Percentiles rank a stretch among this genome's conserved stretches.
These are phyloP conservation scores for Irpex lacteus DNA, from an alignment of 1,284 basidiomycete species.

Conservation along the genomic window DNA sequence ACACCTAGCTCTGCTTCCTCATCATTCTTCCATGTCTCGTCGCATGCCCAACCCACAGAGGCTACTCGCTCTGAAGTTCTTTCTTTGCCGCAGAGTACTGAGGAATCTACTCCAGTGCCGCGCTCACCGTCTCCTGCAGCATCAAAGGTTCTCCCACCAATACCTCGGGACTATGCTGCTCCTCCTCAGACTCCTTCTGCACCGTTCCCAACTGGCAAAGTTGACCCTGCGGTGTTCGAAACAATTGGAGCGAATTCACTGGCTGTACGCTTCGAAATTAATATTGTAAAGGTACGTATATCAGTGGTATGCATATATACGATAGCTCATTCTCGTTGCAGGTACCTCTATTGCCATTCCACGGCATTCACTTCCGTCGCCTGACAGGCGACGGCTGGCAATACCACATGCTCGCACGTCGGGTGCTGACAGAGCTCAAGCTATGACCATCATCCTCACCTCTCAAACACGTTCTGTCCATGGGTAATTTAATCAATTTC, in stretches of 20 bases:
- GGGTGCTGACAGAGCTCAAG: constrained; percentile 91
- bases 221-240: constrained; percentile 70
- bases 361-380: constrained; percentile 95
- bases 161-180: constrained; percentile 54
- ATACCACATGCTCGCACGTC: constrained; percentile 94
- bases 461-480: neutral
- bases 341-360: constrained; percentile 92
- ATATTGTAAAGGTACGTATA: constrained; percentile 84
- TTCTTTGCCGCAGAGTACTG: constrained; percentile 26
- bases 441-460: constrained; percentile 48
- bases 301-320: neutral
- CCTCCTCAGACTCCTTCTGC: constrained; percentile 36
- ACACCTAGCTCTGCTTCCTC: constrained; percentile 74
- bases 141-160: constrained; percentile 66
- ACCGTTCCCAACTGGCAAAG: constrained; percentile 58
- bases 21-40: constrained; percentile 75
- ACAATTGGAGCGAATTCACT: constrained; percentile 71
- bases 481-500: constrained; percentile 6
- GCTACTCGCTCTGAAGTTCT: constrained; percentile 27
- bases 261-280: constrained; percentile 91
- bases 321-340: constrained; percentile 31
- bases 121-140: constrained; percentile 41
- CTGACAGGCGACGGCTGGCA: constrained; percentile 95
- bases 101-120: constrained; percentile 19
- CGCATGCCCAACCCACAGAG: constrained; percentile 39